phyloP scores from a whole-genome alignment of 192 early-diverging fungal genomes.

The Podila epigama region DNA sequence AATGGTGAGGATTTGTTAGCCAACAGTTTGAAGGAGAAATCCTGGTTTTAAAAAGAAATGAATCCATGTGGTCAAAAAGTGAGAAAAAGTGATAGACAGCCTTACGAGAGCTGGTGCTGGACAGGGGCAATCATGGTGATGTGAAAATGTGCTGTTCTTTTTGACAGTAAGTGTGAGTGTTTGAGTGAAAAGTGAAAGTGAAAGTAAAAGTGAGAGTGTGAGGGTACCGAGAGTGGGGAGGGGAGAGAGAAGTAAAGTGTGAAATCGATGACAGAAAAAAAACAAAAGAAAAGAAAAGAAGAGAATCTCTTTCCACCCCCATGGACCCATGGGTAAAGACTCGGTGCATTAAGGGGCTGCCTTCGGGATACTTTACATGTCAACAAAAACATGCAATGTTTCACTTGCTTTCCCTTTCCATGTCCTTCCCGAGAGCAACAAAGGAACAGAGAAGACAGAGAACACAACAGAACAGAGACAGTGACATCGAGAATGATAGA shows the following conservation, averaged over 20 bases:
- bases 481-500: neutral
- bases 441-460: constrained; percentile 7
- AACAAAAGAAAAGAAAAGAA: neutral
- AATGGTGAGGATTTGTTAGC: neutral
- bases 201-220: too few species aligned
- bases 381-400: neutral
- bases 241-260: neutral
- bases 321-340: neutral
- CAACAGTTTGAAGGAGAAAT: too few species aligned
- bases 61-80: neutral
- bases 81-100: constrained; percentile 1
- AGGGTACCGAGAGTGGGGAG: too few species aligned
- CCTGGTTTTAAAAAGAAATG: too few species aligned
- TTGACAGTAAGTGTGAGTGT: neutral
- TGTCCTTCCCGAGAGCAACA: neutral
- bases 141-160: too few species aligned
- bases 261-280: neutral
- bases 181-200: too few species aligned
- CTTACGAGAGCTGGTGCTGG: constrained; percentile 31
- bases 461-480: neutral
- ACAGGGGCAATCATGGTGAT: constrained; percentile 15
- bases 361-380: neutral
- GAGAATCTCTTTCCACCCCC: too few species aligned
- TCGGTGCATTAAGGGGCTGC: neutral
- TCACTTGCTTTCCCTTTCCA: neutral